phyloP scores from a whole-genome alignment of 2,329 filamentous ascomycete genomes.

The Clonostachys sp. region DNA sequence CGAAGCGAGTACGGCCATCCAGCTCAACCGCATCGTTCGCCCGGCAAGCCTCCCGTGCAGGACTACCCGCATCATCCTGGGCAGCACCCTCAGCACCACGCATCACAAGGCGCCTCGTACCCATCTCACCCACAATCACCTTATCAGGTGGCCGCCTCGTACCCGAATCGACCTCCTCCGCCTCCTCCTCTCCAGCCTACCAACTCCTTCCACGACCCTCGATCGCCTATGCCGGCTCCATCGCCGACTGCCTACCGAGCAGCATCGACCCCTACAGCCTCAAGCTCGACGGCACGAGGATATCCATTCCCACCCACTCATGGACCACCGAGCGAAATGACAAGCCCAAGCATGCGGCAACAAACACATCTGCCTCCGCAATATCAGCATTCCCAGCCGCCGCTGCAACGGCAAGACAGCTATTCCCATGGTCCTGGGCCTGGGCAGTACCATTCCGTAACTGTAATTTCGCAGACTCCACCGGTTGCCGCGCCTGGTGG shows the following conservation, averaged over 20 bases:
- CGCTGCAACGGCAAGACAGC: constrained; percentile 27
- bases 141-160: constrained; percentile 32
- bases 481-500: constrained; percentile 38
- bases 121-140: constrained; percentile 23
- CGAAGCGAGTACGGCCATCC: constrained; percentile 41
- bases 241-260: constrained; percentile 45
- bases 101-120: constrained; percentile 18
- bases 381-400: constrained; percentile 17
- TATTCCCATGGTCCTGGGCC: constrained; percentile 32
- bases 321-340: constrained; percentile 28
- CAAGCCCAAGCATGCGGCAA: constrained; percentile 47
- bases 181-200: constrained; percentile 42
- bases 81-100: constrained; percentile 16
- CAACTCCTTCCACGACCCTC: constrained; percentile 36
- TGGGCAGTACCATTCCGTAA: constrained; percentile 33
- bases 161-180: constrained; percentile 34
- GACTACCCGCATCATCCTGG: constrained; percentile 32
- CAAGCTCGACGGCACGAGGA: constrained; percentile 30
- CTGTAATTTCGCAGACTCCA: constrained; percentile 40
- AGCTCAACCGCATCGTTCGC: constrained; percentile 43
- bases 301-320: constrained; percentile 47
- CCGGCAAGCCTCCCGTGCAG: constrained; percentile 35
- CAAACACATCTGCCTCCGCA: constrained; percentile 37
- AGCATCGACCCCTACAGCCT: constrained; percentile 34
- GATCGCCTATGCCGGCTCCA: constrained; percentile 41